Percentiles rank a stretch among this genome's conserved stretches.
These are phyloP conservation scores for Pythium phragmitis DNA, from an alignment of 352 stramenopile genomes.

Conservation along the genomic window DNA sequence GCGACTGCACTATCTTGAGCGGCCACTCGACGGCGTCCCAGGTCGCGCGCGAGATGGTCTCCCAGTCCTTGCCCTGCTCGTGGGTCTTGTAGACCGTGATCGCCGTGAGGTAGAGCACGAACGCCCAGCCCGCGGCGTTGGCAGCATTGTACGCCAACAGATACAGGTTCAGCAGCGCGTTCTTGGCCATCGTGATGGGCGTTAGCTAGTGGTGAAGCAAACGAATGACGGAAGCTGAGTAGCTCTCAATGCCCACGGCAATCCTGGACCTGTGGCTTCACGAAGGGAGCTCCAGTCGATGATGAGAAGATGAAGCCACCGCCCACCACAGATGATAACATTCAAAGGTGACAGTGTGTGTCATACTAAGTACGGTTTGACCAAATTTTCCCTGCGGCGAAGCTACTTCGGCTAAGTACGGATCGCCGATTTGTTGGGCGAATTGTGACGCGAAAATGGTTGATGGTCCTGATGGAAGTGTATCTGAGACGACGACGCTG, in stretches of 20 bases:
- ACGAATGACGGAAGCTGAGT: not conserved
- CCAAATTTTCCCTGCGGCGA: not conserved
- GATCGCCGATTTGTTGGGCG: conserved; percentile 11
- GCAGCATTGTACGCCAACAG: conserved; percentile 72
- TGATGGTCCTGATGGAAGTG: too few relatives aligned
- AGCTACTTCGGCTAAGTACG: conserved; percentile 18
- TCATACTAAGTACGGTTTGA: conserved; percentile 7
- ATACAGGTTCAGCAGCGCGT: conserved; percentile 66
- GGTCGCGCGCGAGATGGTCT: conserved; percentile 40
- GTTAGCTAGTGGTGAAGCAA: not conserved
- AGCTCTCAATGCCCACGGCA: too few relatives aligned
- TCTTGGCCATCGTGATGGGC: conserved; percentile 53
- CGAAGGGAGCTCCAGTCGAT: not conserved
- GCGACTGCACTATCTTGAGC: conserved; percentile 91
- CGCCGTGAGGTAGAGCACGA: conserved; percentile 66
- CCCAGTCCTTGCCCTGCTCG: conserved; percentile 52
- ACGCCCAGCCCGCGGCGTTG: conserved; percentile 69
- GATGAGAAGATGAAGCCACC: conserved; percentile 21
- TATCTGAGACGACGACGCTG: not conserved
- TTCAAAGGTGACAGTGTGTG: not conserved
- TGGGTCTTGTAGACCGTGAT: conserved; percentile 43
- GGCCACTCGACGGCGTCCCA: conserved; percentile 58
- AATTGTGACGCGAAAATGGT: not conserved
- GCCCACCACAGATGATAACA: conserved; percentile 20
- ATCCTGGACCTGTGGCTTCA: too few relatives aligned